Percentiles rank a stretch among this genome's conserved stretches.
Evolutionary conservation across 257 asterid species (phyloP).

Genomic region (Scutellaria baicalensis): DNA sequence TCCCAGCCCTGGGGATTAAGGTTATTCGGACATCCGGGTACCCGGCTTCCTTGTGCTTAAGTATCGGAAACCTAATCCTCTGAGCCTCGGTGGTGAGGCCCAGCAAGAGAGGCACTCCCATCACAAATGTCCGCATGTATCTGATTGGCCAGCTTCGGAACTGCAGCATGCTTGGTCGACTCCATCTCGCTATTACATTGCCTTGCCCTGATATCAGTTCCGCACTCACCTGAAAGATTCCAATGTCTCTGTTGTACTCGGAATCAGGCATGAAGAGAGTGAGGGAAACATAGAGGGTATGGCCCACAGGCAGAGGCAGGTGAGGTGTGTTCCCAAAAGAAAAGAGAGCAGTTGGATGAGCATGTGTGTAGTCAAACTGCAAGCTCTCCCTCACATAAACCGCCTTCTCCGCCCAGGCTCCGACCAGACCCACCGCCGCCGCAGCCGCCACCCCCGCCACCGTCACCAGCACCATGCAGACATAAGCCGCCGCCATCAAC

Average conservation of each 20-base stretch:
- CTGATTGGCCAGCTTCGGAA: constrained; percentile 75
- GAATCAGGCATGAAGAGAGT: constrained; percentile 76
- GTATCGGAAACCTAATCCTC: constrained; percentile 31
- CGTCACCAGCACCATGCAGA: constrained; percentile 29
- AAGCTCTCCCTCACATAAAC: constrained; percentile 36
- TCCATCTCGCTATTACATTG: constrained; percentile 33
- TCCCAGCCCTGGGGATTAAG: constrained; percentile 59
- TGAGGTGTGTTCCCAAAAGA: constrained; percentile 14
- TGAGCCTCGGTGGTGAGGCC: constrained; percentile 61
- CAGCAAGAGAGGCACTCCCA: constrained; percentile 58
- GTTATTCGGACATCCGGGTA: constrained; percentile 40
- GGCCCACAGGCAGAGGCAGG: constrained; percentile 47
- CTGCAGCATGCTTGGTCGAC: constrained; percentile 64
- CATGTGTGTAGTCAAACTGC: constrained; percentile 54
- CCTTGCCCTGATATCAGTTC: constrained; percentile 50
- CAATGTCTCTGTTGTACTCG: constrained; percentile 73
- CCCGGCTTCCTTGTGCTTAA: constrained; percentile 52
- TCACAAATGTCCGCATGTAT: constrained; percentile 36
- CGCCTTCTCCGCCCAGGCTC: constrained; percentile 65
- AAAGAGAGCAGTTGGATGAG: constrained; percentile 55
- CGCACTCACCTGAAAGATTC: constrained; percentile 74
- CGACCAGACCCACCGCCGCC: constrained; percentile 57
- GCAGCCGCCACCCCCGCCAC: constrained; percentile 37
- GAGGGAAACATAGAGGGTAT: constrained; percentile 57
- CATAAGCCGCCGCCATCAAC: constrained; percentile 62